phyloP scores from a whole-genome alignment of 805 yeast genomes.

The Saturnispora serradocipensis region DNA sequence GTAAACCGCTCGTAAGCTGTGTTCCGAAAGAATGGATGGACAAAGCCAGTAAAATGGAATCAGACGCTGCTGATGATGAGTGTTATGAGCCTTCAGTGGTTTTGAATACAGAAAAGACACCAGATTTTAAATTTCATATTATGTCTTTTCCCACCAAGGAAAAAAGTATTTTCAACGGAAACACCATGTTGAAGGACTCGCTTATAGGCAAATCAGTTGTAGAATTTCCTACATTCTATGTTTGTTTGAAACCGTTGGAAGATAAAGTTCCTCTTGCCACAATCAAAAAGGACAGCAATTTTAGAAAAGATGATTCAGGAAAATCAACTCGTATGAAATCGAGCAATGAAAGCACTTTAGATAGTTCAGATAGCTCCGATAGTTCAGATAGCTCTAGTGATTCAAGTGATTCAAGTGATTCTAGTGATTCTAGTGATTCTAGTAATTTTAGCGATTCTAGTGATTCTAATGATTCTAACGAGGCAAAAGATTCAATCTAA shows the following conservation, averaged over 20 bases:
- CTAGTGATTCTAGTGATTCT: neutral
- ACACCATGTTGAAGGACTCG: constrained; percentile 35
- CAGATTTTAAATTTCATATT: constrained; percentile 3
- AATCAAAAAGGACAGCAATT: no score
- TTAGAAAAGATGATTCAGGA: no score
- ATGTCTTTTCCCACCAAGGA: constrained; percentile 6
- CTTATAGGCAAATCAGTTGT: constrained; percentile 53
- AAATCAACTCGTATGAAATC: neutral
- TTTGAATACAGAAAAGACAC: neutral
- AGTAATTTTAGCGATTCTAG: neutral
- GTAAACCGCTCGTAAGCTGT: constrained; percentile 26
- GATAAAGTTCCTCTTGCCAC: constrained; percentile 11
- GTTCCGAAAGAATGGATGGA: constrained; percentile 28
- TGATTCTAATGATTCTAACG: neutral
- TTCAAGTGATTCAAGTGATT: neutral
- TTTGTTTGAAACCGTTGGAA: constrained; percentile 23
- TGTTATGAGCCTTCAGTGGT: neutral
- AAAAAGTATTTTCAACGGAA: constrained; percentile 15
- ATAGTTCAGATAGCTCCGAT: neutral
- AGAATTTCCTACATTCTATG: constrained; percentile 67
- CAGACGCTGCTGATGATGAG: neutral
- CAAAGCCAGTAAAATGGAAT: constrained; percentile 30
- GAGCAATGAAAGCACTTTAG: neutral
- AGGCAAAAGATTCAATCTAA: no score
- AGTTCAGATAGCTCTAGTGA: neutral